A percentile compares a stretch with the other conserved stretches of the same genome.
Conservation (phyloP, 2,329 filamentous ascomycete species). For the Arthrobotrys pseudoclavata region DNA sequence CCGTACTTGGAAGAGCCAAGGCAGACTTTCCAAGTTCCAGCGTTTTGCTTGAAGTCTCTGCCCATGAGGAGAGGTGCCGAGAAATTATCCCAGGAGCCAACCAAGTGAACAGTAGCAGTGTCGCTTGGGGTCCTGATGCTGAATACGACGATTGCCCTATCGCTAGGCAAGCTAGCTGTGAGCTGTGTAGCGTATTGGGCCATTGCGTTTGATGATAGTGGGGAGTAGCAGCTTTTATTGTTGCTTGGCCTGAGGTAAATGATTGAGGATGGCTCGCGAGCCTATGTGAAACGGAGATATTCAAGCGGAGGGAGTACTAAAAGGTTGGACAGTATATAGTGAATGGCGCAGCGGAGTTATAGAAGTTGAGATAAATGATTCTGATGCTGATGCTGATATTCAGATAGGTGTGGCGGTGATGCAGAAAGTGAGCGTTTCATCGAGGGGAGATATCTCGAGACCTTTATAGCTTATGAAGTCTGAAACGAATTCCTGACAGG, state of each 20-base stretch:
- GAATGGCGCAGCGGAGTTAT: not conserved
- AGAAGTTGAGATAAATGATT: not conserved
- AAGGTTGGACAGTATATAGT: not conserved
- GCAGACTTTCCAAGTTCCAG: conserved; percentile 61
- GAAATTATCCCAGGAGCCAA: conserved; percentile 63
- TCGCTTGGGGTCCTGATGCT: conserved; percentile 44
- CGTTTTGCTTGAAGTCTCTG: conserved; percentile 60
- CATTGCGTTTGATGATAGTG: conserved; percentile 31
- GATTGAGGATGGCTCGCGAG: not conserved
- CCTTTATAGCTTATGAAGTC: conserved; percentile 44
- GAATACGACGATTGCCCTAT: conserved; percentile 47
- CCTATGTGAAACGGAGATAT: not conserved
- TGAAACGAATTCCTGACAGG: conserved; percentile 27
- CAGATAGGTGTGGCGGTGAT: conserved; percentile 11
- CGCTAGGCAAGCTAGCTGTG: conserved; percentile 19
- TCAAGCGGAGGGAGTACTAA: not conserved
- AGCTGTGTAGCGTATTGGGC: conserved; percentile 29
- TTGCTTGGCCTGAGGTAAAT: not conserved
- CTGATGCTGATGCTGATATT: not conserved
- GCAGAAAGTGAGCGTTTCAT: conserved; percentile 34
- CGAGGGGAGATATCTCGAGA: conserved; percentile 23
- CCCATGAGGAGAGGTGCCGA: conserved; percentile 61
- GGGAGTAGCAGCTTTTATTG: not conserved
- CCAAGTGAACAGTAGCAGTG: conserved; percentile 61
- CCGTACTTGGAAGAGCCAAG: conserved; percentile 54